phyloP scores from a whole-genome alignment of 306 rosid species.

The Acmispon strigosus region DNA sequence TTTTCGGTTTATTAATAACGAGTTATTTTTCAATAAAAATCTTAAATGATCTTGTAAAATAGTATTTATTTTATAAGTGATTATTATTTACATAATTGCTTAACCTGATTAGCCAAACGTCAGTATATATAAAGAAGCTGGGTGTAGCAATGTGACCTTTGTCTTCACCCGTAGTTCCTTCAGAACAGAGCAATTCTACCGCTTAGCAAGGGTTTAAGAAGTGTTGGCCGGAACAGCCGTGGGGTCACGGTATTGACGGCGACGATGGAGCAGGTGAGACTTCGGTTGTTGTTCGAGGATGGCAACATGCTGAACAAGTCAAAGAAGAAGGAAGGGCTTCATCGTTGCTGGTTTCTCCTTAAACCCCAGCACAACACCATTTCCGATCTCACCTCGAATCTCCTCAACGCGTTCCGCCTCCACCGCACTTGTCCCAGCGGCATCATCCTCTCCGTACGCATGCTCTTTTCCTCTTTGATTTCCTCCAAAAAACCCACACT shows the following conservation, averaged over 20 bases:
- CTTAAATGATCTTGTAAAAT: no score
- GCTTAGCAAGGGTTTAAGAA: slow-evolving; percentile 32
- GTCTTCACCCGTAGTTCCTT: no score
- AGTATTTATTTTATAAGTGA: no score
- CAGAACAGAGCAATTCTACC: no score
- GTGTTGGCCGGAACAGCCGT: neutral
- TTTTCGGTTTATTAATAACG: no score
- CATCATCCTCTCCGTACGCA: slow-evolving; percentile 60
- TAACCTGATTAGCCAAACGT: no score
- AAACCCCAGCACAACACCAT: slow-evolving; percentile 62
- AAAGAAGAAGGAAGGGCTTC: slow-evolving; percentile 52
- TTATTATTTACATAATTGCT: no score
- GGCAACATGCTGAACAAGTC: slow-evolving; percentile 40
- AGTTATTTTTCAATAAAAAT: no score
- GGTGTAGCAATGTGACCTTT: no score
- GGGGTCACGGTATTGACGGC: neutral
- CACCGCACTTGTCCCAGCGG: slow-evolving; percentile 59
- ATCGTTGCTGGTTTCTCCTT: slow-evolving; percentile 74
- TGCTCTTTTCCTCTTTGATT: neutral
- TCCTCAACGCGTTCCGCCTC: slow-evolving; percentile 47
- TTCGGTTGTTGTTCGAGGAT: slow-evolving; percentile 64
- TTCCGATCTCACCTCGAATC: slow-evolving; percentile 54
- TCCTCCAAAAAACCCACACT: neutral
- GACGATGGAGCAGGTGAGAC: slow-evolving; percentile 48
- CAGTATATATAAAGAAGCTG: no score